Evolutionary conservation across 1,139 yeast genomes (phyloP).

Genomic region (Sugiyamaella japonica): DNA sequence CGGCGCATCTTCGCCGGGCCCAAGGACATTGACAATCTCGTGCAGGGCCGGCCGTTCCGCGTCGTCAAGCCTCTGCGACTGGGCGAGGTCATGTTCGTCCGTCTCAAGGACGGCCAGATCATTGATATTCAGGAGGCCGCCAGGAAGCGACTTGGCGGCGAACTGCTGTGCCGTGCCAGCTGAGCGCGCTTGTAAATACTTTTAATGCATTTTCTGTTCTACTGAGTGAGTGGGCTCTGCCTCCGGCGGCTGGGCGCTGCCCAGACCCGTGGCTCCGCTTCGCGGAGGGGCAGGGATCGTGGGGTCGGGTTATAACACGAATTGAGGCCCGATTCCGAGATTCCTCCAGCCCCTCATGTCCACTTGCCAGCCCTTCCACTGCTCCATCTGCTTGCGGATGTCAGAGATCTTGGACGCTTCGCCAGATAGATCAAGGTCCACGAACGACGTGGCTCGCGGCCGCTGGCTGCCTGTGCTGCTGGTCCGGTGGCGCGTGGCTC

Average conservation of each 20-base stretch:
- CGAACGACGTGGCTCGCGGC: constrained; percentile 34
- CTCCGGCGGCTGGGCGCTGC: constrained; percentile 5
- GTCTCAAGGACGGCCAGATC: constrained; percentile 51
- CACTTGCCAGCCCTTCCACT: constrained; percentile 84
- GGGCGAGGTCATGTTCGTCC: constrained; percentile 81
- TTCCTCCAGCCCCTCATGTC: constrained; percentile 83
- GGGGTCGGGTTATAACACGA: constrained; percentile 45
- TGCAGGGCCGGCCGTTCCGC: constrained; percentile 75
- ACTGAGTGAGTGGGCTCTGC: neutral
- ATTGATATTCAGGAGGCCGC: constrained; percentile 86
- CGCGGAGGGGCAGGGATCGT: neutral
- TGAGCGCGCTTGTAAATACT: constrained; percentile 31
- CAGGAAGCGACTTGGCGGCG: constrained; percentile 67
- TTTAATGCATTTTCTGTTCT: neutral
- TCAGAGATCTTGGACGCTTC: constrained; percentile 36
- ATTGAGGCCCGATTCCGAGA: constrained; percentile 59
- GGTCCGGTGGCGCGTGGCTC: neutral
- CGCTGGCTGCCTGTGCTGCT: constrained; percentile 8
- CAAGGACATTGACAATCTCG: constrained; percentile 68
- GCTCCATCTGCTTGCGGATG: constrained; percentile 42
- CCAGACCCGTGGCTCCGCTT: constrained; percentile 1
- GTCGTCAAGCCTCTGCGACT: constrained; percentile 80
- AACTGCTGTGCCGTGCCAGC: constrained; percentile 77
- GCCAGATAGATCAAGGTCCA: constrained; percentile 41
- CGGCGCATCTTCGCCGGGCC: constrained; percentile 64